Evolutionary conservation across 257 asterid species (phyloP), one percentile per base, ranked within the genome.

Genomic region (Nemophila menziesii): DNA sequence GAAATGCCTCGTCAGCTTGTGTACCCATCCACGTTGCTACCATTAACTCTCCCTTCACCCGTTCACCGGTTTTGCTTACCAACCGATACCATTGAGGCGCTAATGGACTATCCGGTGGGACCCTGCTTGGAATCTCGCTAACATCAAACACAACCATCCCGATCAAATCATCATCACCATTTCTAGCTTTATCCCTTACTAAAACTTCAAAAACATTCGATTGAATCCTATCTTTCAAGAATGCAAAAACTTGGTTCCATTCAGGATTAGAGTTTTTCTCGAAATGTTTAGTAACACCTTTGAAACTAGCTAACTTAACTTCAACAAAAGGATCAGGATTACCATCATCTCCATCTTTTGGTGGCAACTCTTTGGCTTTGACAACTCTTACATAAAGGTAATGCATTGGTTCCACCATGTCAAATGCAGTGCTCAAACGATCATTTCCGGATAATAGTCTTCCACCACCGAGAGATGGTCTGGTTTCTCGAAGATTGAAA

Each of bases 51-150:
- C 97, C 97, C 16, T 46, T 47, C 18, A 71, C 78, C 46, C 79
- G 73, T 4, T 67, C 77, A 0, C 79, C 78, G 12, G 24, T 63
- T 49, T 20, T 61, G 20, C 75, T 76, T 60, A 73, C 97, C 54
- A 83, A 34, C 51, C 78, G 53, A 36, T 80, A 83, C 97, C 97
- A 83, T 41, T 87, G 85, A 1, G 94, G 87, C n/a, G 97, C 97
- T 66, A 89, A 48, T 3, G 95, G 97, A 14, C 94, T 78, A 45
- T 89, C 97, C 13, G 97, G 97, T 33, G 95, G 95, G 41, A 89
- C 94, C 64, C 97, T 65, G 43, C 67, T 62, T 0, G 97, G 94
- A 19, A 84, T 68, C 52, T 84, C 97, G 27, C 39, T n/a, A 33
- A 69, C 71, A 24, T 83, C 90, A 15, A 84, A 68, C 16, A 52